Evolutionary conservation across 2,329 filamentous ascomycete species (phyloP).

Genomic region (Neocatenulostroma microsporum): DNA sequence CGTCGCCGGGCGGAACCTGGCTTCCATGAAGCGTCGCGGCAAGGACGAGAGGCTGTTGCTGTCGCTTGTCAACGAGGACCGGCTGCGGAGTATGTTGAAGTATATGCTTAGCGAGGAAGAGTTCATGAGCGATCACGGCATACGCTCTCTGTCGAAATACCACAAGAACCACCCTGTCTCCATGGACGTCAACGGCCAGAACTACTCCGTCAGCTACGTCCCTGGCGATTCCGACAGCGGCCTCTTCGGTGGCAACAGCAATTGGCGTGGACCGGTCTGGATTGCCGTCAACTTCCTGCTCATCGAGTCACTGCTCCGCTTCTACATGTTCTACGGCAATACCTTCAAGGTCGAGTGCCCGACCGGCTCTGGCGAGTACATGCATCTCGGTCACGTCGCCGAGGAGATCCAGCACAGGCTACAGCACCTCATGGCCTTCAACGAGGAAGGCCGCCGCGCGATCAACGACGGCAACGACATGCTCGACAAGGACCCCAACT

Average conservation of each 20-base stretch:
- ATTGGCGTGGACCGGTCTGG: conserved; percentile 94
- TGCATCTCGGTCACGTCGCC: conserved; percentile 91
- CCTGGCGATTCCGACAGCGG: conserved; percentile 95
- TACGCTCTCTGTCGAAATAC: conserved; percentile 83
- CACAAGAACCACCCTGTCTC: conserved; percentile 85
- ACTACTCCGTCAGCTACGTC: conserved; percentile 80
- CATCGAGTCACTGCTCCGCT: conserved; percentile 87
- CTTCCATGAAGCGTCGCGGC: conserved; percentile 81
- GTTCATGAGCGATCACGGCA: conserved; percentile 83
- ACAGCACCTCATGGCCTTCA: conserved; percentile 80
- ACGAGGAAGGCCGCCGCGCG: conserved; percentile 77
- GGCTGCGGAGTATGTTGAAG: conserved; percentile 79
- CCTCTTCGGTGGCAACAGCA: conserved; percentile 93
- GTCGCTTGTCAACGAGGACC: conserved; percentile 84
- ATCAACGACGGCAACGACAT: conserved; percentile 79
- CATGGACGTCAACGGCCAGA: conserved; percentile 92
- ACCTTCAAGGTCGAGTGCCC: conserved; percentile 87
- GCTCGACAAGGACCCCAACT: conserved; percentile 84
- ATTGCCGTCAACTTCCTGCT: conserved; percentile 92
- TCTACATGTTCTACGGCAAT: conserved; percentile 92
- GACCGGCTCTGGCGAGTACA: conserved; percentile 83
- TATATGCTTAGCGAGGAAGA: conserved; percentile 92
- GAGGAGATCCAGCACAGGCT: conserved; percentile 92
- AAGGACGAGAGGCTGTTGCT: conserved; percentile 83
- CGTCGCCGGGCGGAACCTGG: conserved; percentile 86